phyloP scores from a whole-genome alignment of 306 rosid species.

The Echinosophora koreensis region DNA sequence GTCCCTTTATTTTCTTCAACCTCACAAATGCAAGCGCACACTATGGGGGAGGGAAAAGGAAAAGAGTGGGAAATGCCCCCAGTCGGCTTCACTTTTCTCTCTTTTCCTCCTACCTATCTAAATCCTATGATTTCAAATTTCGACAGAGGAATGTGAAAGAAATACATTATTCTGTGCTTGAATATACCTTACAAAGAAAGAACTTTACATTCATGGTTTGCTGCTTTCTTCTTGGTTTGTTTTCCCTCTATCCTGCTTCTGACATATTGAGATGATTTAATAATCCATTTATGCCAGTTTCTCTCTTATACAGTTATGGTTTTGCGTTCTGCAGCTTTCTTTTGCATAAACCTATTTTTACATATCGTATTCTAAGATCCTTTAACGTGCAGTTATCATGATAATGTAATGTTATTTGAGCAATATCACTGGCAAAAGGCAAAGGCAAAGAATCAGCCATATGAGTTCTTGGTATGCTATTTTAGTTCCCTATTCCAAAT shows the following conservation, averaged over 20 bases:
- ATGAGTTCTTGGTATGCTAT: constrained; percentile 66
- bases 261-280: constrained; percentile 20
- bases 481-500: constrained; percentile 4
- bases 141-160: not conserved
- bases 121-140: not conserved
- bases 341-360: not conserved
- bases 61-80: not conserved
- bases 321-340: constrained; percentile 10
- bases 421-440: constrained; percentile 94
- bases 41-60: not conserved
- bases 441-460: constrained; percentile 69
- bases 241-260: not conserved
- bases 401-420: constrained; percentile 78
- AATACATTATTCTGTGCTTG: not conserved
- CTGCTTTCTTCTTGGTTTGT: constrained; percentile 34
- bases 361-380: constrained; percentile 24
- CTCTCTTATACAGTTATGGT: not conserved
- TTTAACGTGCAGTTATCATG: constrained; percentile 80
- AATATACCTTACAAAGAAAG: not conserved
- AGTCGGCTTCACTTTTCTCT: constrained; percentile 4
- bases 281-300: not conserved
- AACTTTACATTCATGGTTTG: not conserved
- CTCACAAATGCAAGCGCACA: constrained; percentile 14
- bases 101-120: not conserved
- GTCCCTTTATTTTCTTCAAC: not conserved